Evolutionary conservation across 805 yeast genomes (phyloP).

Genomic region (Wickerhamiella sergipiensis): DNA sequence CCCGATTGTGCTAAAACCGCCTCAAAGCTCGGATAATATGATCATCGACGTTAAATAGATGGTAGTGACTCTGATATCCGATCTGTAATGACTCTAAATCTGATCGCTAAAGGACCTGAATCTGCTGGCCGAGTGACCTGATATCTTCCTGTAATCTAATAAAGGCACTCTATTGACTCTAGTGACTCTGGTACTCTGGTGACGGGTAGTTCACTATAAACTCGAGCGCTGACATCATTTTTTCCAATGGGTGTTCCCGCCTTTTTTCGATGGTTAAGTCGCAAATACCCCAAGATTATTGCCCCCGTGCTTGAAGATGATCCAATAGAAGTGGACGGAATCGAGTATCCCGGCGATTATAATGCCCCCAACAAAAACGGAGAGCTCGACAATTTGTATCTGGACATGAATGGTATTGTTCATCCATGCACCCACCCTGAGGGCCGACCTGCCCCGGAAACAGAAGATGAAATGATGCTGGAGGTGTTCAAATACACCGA

Average conservation of each 20-base stretch:
- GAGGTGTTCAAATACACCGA: conserved; percentile 90
- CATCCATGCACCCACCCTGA: conserved; percentile 99
- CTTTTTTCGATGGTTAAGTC: conserved; percentile 87
- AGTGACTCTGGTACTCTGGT: no score
- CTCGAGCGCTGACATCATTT: neutral
- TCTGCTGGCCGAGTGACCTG: no score
- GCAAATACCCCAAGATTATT: conserved; percentile 86
- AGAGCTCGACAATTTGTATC: conserved; percentile 80
- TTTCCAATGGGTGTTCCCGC: conserved; percentile 78
- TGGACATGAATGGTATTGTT: conserved; percentile 98
- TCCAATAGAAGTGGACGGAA: conserved; percentile 40
- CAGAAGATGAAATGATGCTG: conserved; percentile 92
- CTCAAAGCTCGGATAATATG: neutral
- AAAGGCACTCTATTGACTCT: no score
- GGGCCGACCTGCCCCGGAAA: conserved; percentile 87
- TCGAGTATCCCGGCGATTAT: conserved; percentile 47
- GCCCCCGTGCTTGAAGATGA: conserved; percentile 73
- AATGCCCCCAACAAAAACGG: conserved; percentile 83
- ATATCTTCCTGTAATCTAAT: no score
- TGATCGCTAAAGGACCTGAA: no score
- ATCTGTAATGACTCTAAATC: no score
- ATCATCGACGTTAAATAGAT: neutral
- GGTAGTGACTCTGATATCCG: no score
- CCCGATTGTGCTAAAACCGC: neutral
- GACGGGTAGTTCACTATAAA: no score